Evolutionary conservation across 163 green algal genomes (phyloP), one percentile per base, ranked within the genome.

Genomic region (Scenedesmus sp.): DNA sequence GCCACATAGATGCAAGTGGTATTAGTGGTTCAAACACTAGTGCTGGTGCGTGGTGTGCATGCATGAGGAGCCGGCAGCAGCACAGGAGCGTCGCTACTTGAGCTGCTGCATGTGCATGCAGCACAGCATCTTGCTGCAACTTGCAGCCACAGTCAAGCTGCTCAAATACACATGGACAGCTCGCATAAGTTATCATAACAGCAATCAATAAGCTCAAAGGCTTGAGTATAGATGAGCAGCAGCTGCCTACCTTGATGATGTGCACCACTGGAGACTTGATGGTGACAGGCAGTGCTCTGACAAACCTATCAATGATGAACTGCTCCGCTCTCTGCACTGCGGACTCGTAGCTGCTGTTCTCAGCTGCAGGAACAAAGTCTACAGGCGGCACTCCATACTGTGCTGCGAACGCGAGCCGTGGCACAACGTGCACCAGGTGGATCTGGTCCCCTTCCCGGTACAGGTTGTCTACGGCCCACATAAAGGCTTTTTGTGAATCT

Each of bases 361-460:
- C 93, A 92, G 94, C 86, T 67, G 59, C 90, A 4, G 95, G 95
- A 60, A 97, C 74, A 74, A 97, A 96, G 90, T 97, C 96, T 0
- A 97, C 92, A 6, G 95, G 95, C 12, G 95, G 95, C 1, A 94
- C 94, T 15, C 95, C 95, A 90, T 96, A 96, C 60, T 88, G 77
- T 20, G 79, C 60, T 10, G 92, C 91, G 13, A 94, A 92, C 84
- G 96, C 91, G 56, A 96, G 83, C 0, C 94, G 88, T 2, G 96
- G 96, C 15, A 97, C 93, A n/a, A 97, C 94, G 82, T 97, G 96
- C 55, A 97, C 86, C 1, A 97, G 81, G 62, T 97, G 94, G 13
- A 97, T 15, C 83, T 95, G 87, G 26, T 96, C 93, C 0, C 94
- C 94, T 10, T 86, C 73, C 18, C 84, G 93, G 89, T 94, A 93